A percentile compares a stretch with the other conserved stretches of the same genome.
Conservation (phyloP, 2,329 filamentous ascomycete species). For the Helotiales sp. region DNA sequence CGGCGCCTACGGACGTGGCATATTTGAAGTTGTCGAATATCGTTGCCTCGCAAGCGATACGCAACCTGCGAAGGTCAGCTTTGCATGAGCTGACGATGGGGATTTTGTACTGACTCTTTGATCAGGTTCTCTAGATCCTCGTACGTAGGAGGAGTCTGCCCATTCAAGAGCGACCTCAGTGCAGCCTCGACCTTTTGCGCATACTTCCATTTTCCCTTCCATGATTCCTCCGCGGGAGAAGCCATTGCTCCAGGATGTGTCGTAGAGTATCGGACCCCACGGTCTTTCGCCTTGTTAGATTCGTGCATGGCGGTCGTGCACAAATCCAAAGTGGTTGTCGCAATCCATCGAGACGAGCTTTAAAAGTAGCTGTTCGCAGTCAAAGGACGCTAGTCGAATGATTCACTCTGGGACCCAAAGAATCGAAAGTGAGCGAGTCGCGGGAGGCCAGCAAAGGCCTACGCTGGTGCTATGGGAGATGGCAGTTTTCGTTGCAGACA, state of each 20-base stretch:
- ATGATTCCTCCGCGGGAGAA: conserved; percentile 45
- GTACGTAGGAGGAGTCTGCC: conserved; percentile 44
- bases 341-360: conserved; percentile 30
- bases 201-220: conserved; percentile 50
- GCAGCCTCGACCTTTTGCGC: conserved; percentile 49
- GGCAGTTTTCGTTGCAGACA: background rate
- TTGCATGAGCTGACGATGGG: background rate
- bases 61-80: conserved; percentile 30
- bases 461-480: background rate
- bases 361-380: conserved; percentile 7
- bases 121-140: conserved; percentile 44
- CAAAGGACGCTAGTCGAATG: conserved; percentile 10
- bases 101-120: conserved; percentile 28
- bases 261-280: conserved; percentile 41
- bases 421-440: background rate
- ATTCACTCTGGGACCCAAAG: background rate
- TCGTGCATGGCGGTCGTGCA: conserved; percentile 45
- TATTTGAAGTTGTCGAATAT: conserved; percentile 72
- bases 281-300: conserved; percentile 58
- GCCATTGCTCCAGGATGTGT: conserved; percentile 25
- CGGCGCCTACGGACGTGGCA: conserved; percentile 62
- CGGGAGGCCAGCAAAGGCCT: conserved; percentile 1
- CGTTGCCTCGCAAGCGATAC: conserved; percentile 65
- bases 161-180: conserved; percentile 47
- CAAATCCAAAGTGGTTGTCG: conserved; percentile 26